Evolutionary conservation across 2,329 filamentous ascomycete genomes (phyloP).

Genomic region (Calonectria leucothoes): DNA sequence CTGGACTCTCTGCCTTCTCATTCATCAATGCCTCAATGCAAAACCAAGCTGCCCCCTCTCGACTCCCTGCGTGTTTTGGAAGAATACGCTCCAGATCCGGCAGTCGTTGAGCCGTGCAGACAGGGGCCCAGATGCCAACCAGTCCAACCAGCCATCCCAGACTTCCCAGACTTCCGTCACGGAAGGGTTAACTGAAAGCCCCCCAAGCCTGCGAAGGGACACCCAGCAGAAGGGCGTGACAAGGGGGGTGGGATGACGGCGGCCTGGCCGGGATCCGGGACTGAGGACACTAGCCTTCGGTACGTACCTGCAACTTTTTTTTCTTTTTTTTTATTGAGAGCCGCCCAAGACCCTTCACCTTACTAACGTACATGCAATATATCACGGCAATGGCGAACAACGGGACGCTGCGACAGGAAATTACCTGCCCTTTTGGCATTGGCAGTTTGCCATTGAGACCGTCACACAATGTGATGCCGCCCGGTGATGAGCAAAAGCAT

Average conservation of each 20-base stretch:
- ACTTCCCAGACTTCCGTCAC: neutral
- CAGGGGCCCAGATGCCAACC: slow-evolving; percentile 1
- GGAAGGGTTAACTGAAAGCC: slow-evolving; percentile 1
- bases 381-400: slow-evolving; percentile 34
- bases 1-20: neutral
- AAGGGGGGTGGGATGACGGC: slow-evolving; percentile 17
- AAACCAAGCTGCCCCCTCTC: neutral
- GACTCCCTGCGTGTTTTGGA: neutral
- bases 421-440: neutral
- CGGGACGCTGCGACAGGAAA: slow-evolving; percentile 6
- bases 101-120: neutral
- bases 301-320: neutral
- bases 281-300: neutral
- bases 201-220: neutral
- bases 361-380: slow-evolving; percentile 31
- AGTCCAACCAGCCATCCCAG: slow-evolving; percentile 1
- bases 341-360: neutral
- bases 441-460: slow-evolving; percentile 11
- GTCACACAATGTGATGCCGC: slow-evolving; percentile 1
- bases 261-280: slow-evolving; percentile 12
- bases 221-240: neutral
- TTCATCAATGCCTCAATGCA: slow-evolving; percentile 20
- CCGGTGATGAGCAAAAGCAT: neutral
- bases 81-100: neutral
- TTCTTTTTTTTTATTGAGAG: neutral